Base-by-base conservation (phyloP, 2,329 filamentous ascomycete genomes). In the Fonsecaea nubica region DNA sequence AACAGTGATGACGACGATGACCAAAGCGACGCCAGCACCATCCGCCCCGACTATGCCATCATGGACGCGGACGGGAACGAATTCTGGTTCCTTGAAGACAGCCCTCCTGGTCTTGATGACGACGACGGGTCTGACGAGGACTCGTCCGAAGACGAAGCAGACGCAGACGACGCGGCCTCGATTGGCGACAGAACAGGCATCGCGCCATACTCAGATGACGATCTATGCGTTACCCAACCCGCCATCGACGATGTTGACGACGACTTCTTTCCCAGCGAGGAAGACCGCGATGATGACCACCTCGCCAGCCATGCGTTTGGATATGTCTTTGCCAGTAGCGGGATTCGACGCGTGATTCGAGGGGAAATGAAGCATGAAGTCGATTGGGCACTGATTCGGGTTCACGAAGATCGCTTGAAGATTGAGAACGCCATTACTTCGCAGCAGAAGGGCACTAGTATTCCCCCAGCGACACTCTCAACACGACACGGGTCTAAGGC, bases 331-430 rank as follows among this genome's bases (percentile, higher is more conserved):
- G 94, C 94, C 0, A 96, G 92, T 0, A 97, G 93, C 25, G 94
- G 94, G 6, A 90, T 98, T 65, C 88, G 92, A 4, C 88, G 94
- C 35, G 89, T 91, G 75, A 85, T 83, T 59, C 85, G 89, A 66
- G 84, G 90, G 67, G 89, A 90, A 4, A 81, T 96, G 30, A 83
- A 92, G 5, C 94, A 97, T 76, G 94, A 98, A 77, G 93, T 98
- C 53, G 94, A 98, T 77, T 98, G 94, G 94, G 93, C 93, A 0
- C 82, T 98, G 2, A 93, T 98, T 72, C 88, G 91, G 71, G 92
- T 98, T 69, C 82, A 90, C 10, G 83, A 89, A 3, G 85, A 89
- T 10, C 87, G 94, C 1, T 81, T 89, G 13, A 91, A 94, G 2
- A 82, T 85, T 0, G 85, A 87, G 66, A 97, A 97, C 72, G 79